phyloP scores from a whole-genome alignment of 1,284 basidiomycete genomes.

The Lentinus polychrous region DNA sequence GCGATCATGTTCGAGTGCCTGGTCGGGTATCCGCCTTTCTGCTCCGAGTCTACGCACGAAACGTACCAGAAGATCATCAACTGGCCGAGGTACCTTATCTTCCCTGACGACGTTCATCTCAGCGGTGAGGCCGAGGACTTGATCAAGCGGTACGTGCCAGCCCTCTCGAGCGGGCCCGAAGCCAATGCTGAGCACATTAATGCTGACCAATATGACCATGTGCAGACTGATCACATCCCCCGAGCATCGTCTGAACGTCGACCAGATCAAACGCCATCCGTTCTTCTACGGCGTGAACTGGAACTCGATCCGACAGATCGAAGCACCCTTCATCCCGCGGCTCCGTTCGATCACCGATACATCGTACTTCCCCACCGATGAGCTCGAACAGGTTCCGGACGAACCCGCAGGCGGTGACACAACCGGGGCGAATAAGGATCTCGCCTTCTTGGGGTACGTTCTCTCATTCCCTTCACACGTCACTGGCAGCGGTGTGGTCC shows the following conservation, averaged over 20 bases:
- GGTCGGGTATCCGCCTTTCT: slow-evolving; percentile 96
- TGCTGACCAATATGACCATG: no score
- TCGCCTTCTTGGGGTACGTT: slow-evolving; percentile 86
- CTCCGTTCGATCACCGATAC: slow-evolving; percentile 92
- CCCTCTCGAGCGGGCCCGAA: background rate
- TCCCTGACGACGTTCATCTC: slow-evolving; percentile 96
- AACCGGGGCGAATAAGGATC: slow-evolving; percentile 76
- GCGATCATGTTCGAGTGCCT: slow-evolving; percentile 99
- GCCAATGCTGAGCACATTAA: no score
- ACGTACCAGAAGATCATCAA: slow-evolving; percentile 99
- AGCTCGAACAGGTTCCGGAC: slow-evolving; percentile 80
- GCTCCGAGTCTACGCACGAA: slow-evolving; percentile 95
- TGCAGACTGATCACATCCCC: slow-evolving; percentile 80
- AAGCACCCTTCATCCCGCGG: slow-evolving; percentile 93
- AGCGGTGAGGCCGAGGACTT: slow-evolving; percentile 90
- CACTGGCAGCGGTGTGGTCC: slow-evolving; percentile 1
- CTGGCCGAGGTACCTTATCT: slow-evolving; percentile 86
- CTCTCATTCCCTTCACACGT: slow-evolving; percentile 1
- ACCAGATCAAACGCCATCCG: slow-evolving; percentile 89
- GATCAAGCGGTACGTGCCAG: slow-evolving; percentile 59
- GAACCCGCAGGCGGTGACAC: slow-evolving; percentile 66
- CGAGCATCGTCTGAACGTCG: slow-evolving; percentile 72
- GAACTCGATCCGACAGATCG: slow-evolving; percentile 84
- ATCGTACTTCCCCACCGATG: slow-evolving; percentile 96
- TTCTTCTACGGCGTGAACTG: slow-evolving; percentile 99